Percentiles rank a stretch among this genome's conserved stretches.
These are phyloP conservation scores for Ogataea glucozyma DNA, from an alignment of 805 yeast species.

Conservation along the genomic window DNA sequence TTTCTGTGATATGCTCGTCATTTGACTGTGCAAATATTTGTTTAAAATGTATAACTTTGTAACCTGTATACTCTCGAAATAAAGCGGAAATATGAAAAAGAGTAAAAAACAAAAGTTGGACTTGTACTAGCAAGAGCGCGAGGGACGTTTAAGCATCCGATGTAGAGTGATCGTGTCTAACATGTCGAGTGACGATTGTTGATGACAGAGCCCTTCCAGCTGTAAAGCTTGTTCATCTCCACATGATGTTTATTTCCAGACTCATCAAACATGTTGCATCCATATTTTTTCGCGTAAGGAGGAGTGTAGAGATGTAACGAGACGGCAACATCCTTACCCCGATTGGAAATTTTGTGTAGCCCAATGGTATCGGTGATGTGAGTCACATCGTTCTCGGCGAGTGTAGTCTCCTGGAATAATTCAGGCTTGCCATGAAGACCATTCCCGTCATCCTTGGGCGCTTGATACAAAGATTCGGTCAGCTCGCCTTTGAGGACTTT, in stretches of 20 bases:
- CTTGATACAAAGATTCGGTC: constrained; percentile 55
- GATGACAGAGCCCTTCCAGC: constrained; percentile 54
- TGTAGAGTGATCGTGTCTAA: constrained; percentile 9
- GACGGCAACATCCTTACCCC: constrained; percentile 47
- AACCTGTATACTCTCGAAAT: constrained; percentile 4
- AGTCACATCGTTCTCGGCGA: constrained; percentile 49
- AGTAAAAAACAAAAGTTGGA: background rate
- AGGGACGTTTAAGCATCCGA: background rate
- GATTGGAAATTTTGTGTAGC: constrained; percentile 61
- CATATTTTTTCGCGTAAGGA: constrained; percentile 66
- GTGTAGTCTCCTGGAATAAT: constrained; percentile 29
- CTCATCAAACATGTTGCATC: constrained; percentile 51
- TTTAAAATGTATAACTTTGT: constrained; percentile 1
- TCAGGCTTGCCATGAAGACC: constrained; percentile 21
- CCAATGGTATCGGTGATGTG: constrained; percentile 70
- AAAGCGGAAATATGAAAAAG: background rate
- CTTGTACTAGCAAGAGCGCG: background rate
- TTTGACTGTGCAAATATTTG: no score
- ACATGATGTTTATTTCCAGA: constrained; percentile 55
- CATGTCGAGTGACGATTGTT: constrained; percentile 23
- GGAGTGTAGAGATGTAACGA: constrained; percentile 76
- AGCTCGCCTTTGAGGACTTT: constrained; percentile 62
- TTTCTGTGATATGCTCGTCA: no score
- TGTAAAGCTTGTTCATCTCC: constrained; percentile 58
- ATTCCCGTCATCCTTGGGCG: constrained; percentile 39